A percentile compares a stretch with the other conserved stretches of the same genome.
These are phyloP conservation scores for Brachypodium distachyon DNA, from an alignment of 202 grass and related monocot species.

Conservation along the genomic window DNA sequence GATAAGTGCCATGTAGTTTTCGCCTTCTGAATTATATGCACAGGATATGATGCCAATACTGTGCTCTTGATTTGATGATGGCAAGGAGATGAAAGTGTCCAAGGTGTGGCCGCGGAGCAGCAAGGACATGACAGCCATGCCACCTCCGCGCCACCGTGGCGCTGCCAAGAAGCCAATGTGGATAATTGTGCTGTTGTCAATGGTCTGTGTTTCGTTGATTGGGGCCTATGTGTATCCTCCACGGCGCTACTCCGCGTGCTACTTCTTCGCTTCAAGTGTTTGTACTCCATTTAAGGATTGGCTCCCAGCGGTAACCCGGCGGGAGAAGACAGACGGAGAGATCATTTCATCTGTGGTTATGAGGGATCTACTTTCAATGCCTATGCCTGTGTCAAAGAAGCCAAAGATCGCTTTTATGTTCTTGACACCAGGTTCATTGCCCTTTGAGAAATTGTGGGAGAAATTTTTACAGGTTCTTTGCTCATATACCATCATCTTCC, in stretches of 20 bases:
- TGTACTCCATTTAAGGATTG: slow-evolving; percentile 88
- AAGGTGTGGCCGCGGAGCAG: slow-evolving; percentile 37
- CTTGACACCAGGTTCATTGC: slow-evolving; percentile 77
- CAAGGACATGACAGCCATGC: slow-evolving; percentile 64
- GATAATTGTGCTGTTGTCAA: slow-evolving; percentile 65
- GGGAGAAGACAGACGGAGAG: slow-evolving; percentile 65
- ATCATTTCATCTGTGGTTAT: slow-evolving; percentile 54
- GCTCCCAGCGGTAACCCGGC: slow-evolving; percentile 54
- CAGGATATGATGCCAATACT: slow-evolving; percentile 17
- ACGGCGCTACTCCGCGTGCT: slow-evolving; percentile 62
- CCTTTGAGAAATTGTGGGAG: slow-evolving; percentile 94
- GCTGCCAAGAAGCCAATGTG: slow-evolving; percentile 74
- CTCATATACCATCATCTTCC: slow-evolving; percentile 15
- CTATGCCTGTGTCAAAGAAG: slow-evolving; percentile 48
- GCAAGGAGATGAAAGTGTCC: slow-evolving; percentile 45
- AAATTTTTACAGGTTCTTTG: slow-evolving; percentile 69
- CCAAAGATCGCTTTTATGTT: slow-evolving; percentile 98
- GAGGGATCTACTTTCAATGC: slow-evolving; percentile 56
- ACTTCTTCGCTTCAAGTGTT: slow-evolving; percentile 85
- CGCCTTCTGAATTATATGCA: background rate
- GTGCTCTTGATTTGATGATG: slow-evolving; percentile 24
- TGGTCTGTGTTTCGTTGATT: slow-evolving; percentile 64
- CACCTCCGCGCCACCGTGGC: slow-evolving; percentile 41
- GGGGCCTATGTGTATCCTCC: slow-evolving; percentile 82
- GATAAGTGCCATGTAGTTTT: slow-evolving; percentile 19